Base-by-base conservation (phyloP, 2,329 filamentous ascomycete species). In the Trichoderma lentiforme region DNA sequence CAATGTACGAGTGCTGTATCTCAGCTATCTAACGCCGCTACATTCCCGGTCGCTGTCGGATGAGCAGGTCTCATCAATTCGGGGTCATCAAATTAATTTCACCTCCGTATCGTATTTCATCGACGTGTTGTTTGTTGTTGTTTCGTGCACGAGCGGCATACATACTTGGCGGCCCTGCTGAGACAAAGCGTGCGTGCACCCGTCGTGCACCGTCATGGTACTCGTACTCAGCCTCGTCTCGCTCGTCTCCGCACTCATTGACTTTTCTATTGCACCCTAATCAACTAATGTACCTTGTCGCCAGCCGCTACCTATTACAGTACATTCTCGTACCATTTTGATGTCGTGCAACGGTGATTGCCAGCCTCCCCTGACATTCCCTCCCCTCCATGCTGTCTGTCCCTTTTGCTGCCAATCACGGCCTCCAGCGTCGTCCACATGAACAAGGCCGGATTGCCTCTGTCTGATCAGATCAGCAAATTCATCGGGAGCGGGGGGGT, bases 41-140 rank as follows among this genome's bases (percentile, higher is more conserved):
- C 36, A 39, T 39, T 39, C 36, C 36, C 36, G 36, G 36, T 39
- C 36, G 36, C 36, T 39, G 36, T 39, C 36, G 36, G 34, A 36
- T 36, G 39, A 43, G 15, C 39, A 43, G 39, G 43, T 47, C 39
- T n/a, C n/a, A n/a, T n/a, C 43, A 47, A 47, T 47, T 47, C 43
- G 43, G 43, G 15, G 3, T 1, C 39, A 15, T 39, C 36, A 47
- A 11, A 21, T 47, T 24, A 21, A 24, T 51, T 24, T 51, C 43
- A 9, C 9, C n/a, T 47, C n/a, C 43, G 36, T 39, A 34, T 14
- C 47, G 47, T 24, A 57, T 28, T 30, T 57, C 26, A 26, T 57
- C 53, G 53, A 28, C 61, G 36, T 63, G 61, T 47, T 63, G 47
- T 66, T 66, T 66, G 63, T 56, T 56, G 24, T 66, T 56, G 21